Base-by-base conservation (phyloP, 73 alveolate species). In the Paramecium tetraurelia region DNA sequence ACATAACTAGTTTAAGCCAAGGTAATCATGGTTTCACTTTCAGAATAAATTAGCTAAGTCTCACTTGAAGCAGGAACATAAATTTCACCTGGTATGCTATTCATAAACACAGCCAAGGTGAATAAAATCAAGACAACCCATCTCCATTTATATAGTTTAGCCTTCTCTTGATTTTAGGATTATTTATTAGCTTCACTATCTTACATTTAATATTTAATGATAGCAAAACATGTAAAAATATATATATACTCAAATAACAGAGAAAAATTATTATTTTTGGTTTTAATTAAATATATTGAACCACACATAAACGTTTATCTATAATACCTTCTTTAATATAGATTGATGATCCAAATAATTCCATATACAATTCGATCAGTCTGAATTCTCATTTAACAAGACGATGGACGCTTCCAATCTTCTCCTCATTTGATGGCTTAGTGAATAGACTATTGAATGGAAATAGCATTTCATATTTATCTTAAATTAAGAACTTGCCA, bases 41-140 rank as follows among this genome's bases (percentile, higher is more conserved):
- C 21, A 10, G 48, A 18, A 46, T 80, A 80, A 11, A 80, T 80
- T 3, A 43, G 29, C 21, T 21, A 21, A 21, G 24, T 22, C 5
- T 80, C 90, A 80, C 8, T 27, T 48, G 90, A 21, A 44, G 57
- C 20, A 20, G 90, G 90, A n/a, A 80, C 75, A 41, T 80, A 48
- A 16, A 80, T 48, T 80, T 80, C 90, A 3, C 90, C 90, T 22
- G 90, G 90, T 27, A 80, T 22, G 18, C 90, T 80, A 48, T 41
- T 80, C 43, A 80, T 80, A 24, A 48, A 44, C 16, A 48, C 70
- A 44, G 90, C 36, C 57, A 80, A 12, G 4, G 33, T 24, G 24
- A 44, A 80, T 7, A 40, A 48, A 80, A 80, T 22, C 48, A 80
- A 4, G 22, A 80, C 58, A 41, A 43, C 16, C 90, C 90, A 80